Percentiles rank a stretch among this genome's conserved stretches.
Evolutionary conservation across 2,329 filamentous ascomycete species (phyloP).

Genomic region (Apiospora aurea): DNA sequence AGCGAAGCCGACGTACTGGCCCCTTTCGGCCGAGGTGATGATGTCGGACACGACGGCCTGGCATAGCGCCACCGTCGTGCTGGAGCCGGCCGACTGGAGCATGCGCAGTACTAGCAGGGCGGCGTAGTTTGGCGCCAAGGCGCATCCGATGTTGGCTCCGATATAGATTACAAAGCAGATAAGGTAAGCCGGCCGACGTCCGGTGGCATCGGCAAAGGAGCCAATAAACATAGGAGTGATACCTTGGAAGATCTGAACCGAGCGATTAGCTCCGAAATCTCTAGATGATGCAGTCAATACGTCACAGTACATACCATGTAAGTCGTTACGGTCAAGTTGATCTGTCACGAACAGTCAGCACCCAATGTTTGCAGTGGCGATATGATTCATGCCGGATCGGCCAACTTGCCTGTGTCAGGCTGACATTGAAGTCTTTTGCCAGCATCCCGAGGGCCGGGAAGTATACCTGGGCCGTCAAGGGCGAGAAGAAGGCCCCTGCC

Average conservation of each 20-base stretch:
- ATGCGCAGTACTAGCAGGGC: conserved; percentile 56
- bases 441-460: conserved; percentile 52
- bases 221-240: conserved; percentile 59
- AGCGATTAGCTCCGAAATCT: background rate
- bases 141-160: conserved; percentile 53
- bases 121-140: conserved; percentile 51
- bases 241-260: conserved; percentile 45
- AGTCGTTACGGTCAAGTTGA: conserved; percentile 46
- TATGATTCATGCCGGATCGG: background rate
- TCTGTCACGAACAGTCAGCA: conserved; percentile 30
- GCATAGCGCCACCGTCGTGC: conserved; percentile 60
- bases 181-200: conserved; percentile 55
- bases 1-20: conserved; percentile 58
- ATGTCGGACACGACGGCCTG: conserved; percentile 64
- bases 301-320: conserved; percentile 39
- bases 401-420: conserved; percentile 27
- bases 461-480: conserved; percentile 49
- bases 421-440: conserved; percentile 48
- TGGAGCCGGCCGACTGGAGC: conserved; percentile 59
- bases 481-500: conserved; percentile 42
- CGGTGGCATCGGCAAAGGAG: conserved; percentile 55
- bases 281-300: too few relatives aligned
- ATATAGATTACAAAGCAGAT: conserved; percentile 55
- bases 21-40: conserved; percentile 61
- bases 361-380: too few relatives aligned